Evolutionary conservation across 495 filamentous ascomycete species (phyloP).

Genomic region (Penicillium turbatum): DNA sequence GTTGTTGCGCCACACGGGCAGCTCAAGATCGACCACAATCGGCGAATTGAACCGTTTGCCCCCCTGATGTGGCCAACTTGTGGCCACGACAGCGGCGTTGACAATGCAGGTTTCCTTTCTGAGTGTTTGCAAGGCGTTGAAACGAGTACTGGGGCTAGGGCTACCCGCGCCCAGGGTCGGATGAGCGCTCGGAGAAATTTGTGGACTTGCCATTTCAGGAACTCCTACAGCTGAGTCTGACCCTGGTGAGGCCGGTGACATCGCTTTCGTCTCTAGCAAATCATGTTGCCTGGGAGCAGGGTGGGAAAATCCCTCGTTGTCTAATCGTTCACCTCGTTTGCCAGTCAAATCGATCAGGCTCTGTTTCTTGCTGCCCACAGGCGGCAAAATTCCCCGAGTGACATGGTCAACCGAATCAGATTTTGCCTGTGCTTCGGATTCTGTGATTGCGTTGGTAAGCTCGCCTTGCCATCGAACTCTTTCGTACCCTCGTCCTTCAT

Average conservation of each 20-base stretch:
- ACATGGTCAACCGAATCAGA: conserved; percentile 7
- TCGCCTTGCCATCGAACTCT: conserved; percentile 33
- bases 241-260: conserved; percentile 7
- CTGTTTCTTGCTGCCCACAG: conserved; percentile 51
- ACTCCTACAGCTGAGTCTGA: conserved; percentile 10
- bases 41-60: conserved; percentile 65
- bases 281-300: background rate
- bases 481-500: conserved; percentile 46
- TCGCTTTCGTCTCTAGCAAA: conserved; percentile 3
- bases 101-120: conserved; percentile 71
- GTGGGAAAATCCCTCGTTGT: conserved; percentile 35
- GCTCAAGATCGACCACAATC: conserved; percentile 72
- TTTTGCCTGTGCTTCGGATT: background rate
- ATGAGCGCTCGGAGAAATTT: background rate
- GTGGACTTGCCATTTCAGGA: conserved; percentile 6
- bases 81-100: conserved; percentile 70
- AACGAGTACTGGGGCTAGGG: conserved; percentile 6
- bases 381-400: conserved; percentile 22
- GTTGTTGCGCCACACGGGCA: conserved; percentile 51
- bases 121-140: conserved; percentile 33
- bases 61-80: conserved; percentile 57
- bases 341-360: conserved; percentile 54
- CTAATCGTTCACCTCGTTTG: conserved; percentile 39
- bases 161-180: conserved; percentile 8
- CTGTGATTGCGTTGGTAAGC: background rate